Evolutionary conservation across 257 asterid species (phyloP), one percentile per base, ranked within the genome.

Genomic region (Asclepias syriaca): DNA sequence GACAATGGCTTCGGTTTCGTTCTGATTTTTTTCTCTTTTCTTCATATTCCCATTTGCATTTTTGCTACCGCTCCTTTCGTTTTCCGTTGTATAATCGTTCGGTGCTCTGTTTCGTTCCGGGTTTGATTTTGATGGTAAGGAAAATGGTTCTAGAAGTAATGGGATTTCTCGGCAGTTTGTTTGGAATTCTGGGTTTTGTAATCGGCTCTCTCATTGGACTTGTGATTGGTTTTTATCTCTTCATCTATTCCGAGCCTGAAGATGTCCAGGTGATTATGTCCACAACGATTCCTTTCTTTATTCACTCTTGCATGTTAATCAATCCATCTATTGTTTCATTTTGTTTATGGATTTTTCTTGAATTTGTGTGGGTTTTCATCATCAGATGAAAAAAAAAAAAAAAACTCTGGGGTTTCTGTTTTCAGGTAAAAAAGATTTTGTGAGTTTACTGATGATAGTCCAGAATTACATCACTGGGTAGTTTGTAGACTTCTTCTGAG

Each of bases 121-220:
- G 4, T n/a, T 65, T 56, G 13, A 60, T 34, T 51, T 51, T 51
- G 56, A 0, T 51, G 61, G 37, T 61, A 49, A 49, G 6, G 16
- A 75, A 7, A 39, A 34, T 51, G 39, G 5, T 34, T 34, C 39
- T 4, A 55, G 27, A 68, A 53, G 8, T 67, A 73, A 90, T 92
- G 98, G 97, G 97, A 49, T 82, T 92, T 13, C 49, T 85, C 29
- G 78, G 91, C 85, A 87, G 85, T 86, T 74, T 92, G 45, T 65
- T 88, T 79, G 98, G 93, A 58, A 49, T 92, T 76, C 50, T 92
- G 18, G 98, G 97, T 45, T 92, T 85, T 70, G 88, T 86, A 73
- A 74, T 88, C 72, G 97, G 97, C 55, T 70, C 88, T 43, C 85
- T 81, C 6, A 50, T 87, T 79, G 98, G 98, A 53, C 71, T 92